Evolutionary conservation across 164 flowering plant species (phyloP).

Genomic region (Macadamia tetraphylla): DNA sequence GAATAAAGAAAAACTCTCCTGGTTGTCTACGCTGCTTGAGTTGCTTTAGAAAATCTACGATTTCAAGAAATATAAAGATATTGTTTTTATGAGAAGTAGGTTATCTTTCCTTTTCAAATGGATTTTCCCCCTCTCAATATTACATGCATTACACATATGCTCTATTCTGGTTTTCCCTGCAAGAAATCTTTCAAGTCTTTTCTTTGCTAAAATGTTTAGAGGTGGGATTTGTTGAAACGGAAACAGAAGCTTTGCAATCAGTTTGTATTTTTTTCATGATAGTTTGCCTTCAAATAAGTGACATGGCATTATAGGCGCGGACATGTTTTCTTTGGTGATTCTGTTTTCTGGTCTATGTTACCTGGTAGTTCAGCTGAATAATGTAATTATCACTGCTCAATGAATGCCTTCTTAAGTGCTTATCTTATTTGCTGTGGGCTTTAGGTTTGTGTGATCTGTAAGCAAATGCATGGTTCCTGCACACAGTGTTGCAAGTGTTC

Average conservation of each 20-base stretch:
- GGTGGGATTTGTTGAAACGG: neutral
- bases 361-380: neutral
- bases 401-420: neutral
- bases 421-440: constrained; percentile 7
- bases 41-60: neutral
- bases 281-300: neutral
- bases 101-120: no score
- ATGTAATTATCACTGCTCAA: no score
- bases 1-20: neutral
- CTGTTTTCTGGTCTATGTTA: neutral
- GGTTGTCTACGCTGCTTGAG: neutral
- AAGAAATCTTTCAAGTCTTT: neutral
- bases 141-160: no score
- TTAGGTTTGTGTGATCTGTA: constrained; percentile 89
- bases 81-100: no score
- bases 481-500: constrained; percentile 91
- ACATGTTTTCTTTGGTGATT: neutral
- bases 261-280: neutral
- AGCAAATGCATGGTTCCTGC: constrained; percentile 97
- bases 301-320: neutral
- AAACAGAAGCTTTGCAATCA: neutral
- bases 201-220: neutral
- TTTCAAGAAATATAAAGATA: no score
- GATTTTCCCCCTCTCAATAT: no score
- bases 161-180: no score